phyloP scores from a whole-genome alignment of 805 yeast genomes.

The Ogataea saltuana region DNA sequence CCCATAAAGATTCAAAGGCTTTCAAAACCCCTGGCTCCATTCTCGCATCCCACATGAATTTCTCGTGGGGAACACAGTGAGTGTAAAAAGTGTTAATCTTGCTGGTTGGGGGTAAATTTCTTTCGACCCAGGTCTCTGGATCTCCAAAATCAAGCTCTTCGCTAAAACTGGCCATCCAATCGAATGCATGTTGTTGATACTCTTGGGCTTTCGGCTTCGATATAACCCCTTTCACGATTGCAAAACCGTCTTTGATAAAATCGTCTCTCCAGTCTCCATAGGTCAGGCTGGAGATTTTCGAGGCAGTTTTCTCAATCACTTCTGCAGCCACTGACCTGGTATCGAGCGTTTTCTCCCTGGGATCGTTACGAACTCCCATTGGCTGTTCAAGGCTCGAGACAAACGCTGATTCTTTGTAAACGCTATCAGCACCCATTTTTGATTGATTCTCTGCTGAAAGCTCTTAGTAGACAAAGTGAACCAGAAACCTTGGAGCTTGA shows the following conservation, averaged over 20 bases:
- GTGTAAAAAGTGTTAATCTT: constrained; percentile 19
- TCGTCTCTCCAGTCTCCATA: constrained; percentile 36
- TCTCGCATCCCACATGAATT: constrained; percentile 38
- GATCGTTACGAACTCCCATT: constrained; percentile 4
- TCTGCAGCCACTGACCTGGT: background rate
- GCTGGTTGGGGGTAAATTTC: constrained; percentile 31
- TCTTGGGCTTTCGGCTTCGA: constrained; percentile 26
- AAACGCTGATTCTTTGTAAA: too few species aligned
- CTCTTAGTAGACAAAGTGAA: too few species aligned
- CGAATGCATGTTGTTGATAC: constrained; percentile 26
- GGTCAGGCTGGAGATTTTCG: background rate
- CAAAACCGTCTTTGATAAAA: constrained; percentile 32
- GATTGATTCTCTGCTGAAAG: too few species aligned
- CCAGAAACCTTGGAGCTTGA: too few species aligned
- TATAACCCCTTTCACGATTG: constrained; percentile 35
- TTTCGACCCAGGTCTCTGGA: constrained; percentile 31
- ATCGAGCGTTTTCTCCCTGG: background rate
- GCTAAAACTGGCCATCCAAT: constrained; percentile 28
- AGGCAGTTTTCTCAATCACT: constrained; percentile 2
- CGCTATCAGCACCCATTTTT: too few species aligned
- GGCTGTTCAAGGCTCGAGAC: background rate
- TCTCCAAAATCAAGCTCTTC: constrained; percentile 28
- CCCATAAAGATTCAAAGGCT: constrained; percentile 34
- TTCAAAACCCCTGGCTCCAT: constrained; percentile 32
- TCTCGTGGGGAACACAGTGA: constrained; percentile 34